Percentiles rank a stretch among this genome's conserved stretches.
These are phyloP conservation scores for Cryptococcus depauperatus DNA, from an alignment of 1,284 basidiomycete genomes.

Conservation along the genomic window DNA sequence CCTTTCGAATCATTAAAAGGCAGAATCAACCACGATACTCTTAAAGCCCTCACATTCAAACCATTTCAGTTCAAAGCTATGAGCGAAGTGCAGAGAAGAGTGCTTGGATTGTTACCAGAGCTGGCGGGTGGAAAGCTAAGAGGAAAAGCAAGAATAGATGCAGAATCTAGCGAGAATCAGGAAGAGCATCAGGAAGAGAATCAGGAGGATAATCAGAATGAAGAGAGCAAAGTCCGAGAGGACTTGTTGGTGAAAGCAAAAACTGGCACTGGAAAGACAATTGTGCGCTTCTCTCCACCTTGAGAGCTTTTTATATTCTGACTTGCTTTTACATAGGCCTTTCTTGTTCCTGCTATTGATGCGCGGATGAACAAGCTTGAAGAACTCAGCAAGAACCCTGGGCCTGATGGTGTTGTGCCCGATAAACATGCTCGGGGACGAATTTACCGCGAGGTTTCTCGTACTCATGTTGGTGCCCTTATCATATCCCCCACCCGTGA, in stretches of 20 bases:
- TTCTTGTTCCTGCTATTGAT: constrained; percentile 82
- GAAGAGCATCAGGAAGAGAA: constrained; percentile 14
- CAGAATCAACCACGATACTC: constrained; percentile 48
- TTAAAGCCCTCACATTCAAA: constrained; percentile 57
- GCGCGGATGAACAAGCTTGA: constrained; percentile 51
- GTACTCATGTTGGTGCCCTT: constrained; percentile 60
- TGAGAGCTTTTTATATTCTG: not conserved
- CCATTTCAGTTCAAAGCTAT: constrained; percentile 70
- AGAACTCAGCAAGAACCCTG: constrained; percentile 16
- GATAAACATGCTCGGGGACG: constrained; percentile 22
- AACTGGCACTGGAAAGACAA: constrained; percentile 88
- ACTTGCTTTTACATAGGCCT: constrained; percentile 48
- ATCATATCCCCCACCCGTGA: constrained; percentile 92
- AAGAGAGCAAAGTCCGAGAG: constrained; percentile 10
- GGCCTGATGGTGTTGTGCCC: constrained; percentile 19
- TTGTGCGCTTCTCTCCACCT: constrained; percentile 40
- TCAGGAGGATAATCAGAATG: constrained; percentile 6
- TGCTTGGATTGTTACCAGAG: constrained; percentile 55
- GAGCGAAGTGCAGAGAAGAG: constrained; percentile 76
- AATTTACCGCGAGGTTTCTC: constrained; percentile 43
- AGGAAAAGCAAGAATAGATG: constrained; percentile 16
- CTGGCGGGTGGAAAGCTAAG: constrained; percentile 34
- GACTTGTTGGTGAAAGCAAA: constrained; percentile 54
- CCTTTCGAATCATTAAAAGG: constrained; percentile 49
- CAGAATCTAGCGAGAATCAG: too few relatives aligned